Conservation (phyloP, 129 eudicot species). For the Pulicaria dysenterica region DNA sequence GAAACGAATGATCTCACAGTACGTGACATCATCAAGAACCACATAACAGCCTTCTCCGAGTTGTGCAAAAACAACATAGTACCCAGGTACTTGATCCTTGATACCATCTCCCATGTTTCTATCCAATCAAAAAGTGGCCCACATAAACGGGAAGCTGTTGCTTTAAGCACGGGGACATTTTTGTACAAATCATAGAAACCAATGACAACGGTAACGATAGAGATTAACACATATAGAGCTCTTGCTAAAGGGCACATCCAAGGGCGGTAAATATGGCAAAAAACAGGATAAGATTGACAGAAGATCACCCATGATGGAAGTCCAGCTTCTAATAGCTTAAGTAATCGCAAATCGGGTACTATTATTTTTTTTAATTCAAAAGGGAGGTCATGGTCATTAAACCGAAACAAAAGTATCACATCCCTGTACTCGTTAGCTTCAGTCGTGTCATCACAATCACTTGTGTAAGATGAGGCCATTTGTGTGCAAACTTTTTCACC, state of each 20-base stretch:
- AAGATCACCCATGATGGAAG: slow-evolving; percentile 99
- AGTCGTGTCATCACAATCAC: slow-evolving; percentile 52
- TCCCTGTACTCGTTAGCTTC: slow-evolving; percentile 65
- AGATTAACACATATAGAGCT: slow-evolving; percentile 66
- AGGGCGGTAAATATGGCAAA: slow-evolving; percentile 92
- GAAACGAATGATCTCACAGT: slow-evolving; percentile 61
- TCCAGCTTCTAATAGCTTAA: slow-evolving; percentile 82
- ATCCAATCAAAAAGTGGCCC: slow-evolving; percentile 98
- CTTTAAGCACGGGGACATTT: slow-evolving; percentile 92
- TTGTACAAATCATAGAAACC: slow-evolving; percentile 95
- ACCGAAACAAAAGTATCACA: slow-evolving; percentile 71
- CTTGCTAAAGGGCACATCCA: slow-evolving; percentile 99
- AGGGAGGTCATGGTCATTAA: slow-evolving; percentile 79
- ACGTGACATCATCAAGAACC: slow-evolving; percentile 74
- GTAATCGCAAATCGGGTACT: slow-evolving; percentile 66
- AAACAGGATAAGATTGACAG: slow-evolving; percentile 89
- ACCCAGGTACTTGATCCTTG: slow-evolving; percentile 88
- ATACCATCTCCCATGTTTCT: slow-evolving; percentile 94
- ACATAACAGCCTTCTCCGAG: slow-evolving; percentile 80
- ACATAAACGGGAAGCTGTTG: slow-evolving; percentile 79
- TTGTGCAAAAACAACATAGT: slow-evolving; percentile 92
- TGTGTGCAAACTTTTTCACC: slow-evolving; percentile 40
- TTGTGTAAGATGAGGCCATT: slow-evolving; percentile 31
- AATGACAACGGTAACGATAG: slow-evolving; percentile 80
- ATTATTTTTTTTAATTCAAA: slow-evolving; percentile 65